Percentiles rank a stretch among this genome's conserved stretches.
These are phyloP conservation scores for Flaveria floridana DNA, from an alignment of 140 eudicot species.

Conservation along the genomic window DNA sequence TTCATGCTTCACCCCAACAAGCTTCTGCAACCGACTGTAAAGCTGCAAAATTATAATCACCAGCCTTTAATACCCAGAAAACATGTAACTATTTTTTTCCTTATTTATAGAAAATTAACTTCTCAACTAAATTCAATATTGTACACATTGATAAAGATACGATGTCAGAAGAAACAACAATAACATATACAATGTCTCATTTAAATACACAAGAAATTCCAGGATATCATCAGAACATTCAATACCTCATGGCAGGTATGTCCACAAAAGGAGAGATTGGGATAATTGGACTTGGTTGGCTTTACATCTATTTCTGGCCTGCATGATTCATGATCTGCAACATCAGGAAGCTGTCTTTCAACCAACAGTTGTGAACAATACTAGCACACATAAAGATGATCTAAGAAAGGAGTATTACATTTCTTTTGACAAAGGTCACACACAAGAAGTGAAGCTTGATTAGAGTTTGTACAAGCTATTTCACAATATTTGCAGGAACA, in stretches of 20 bases:
- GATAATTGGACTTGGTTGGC: conserved; percentile 36
- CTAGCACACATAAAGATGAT: neutral
- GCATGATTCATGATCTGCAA: conserved; percentile 76
- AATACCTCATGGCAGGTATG: conserved; percentile 73
- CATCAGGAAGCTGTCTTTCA: conserved; percentile 20
- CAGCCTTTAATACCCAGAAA: neutral
- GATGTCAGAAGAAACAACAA: neutral
- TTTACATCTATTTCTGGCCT: conserved; percentile 42
- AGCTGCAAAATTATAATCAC: conserved; percentile 46
- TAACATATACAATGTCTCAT: neutral
- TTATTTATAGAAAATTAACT: neutral
- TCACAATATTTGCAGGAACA: conserved; percentile 85
- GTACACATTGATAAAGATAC: neutral
- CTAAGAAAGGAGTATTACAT: conserved; percentile 43
- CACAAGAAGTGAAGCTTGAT: conserved; percentile 34
- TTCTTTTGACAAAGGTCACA: conserved; percentile 72
- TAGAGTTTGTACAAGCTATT: conserved; percentile 31
- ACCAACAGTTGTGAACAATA: conserved; percentile 13
- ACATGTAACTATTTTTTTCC: neutral
- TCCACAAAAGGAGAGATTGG: conserved; percentile 55
- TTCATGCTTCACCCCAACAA: conserved; percentile 80
- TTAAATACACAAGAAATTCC: neutral
- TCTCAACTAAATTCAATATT: neutral
- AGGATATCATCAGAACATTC: conserved; percentile 7
- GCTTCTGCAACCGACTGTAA: conserved; percentile 59